Conservation (phyloP, 2,329 filamentous ascomycete genomes). For the Phaeosphaeriaceae sp. region DNA sequence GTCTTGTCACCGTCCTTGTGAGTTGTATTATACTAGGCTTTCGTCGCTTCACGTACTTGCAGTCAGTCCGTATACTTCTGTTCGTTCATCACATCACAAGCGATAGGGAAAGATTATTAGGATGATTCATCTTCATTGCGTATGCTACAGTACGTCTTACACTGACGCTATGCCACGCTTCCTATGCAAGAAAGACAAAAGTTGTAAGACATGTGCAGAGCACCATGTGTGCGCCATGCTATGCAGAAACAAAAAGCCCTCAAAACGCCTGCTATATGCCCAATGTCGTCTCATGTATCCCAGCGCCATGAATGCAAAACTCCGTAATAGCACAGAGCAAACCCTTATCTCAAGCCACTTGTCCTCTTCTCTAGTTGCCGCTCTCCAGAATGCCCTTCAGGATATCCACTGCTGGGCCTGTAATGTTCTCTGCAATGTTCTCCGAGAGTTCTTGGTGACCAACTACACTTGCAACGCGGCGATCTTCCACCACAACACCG, state of each 20-base stretch:
- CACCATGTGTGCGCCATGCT: conserved; percentile 7
- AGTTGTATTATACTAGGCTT: too few species aligned
- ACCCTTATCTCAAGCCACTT: background rate
- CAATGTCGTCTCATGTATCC: background rate
- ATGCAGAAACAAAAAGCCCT: conserved; percentile 7
- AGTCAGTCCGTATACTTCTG: too few species aligned
- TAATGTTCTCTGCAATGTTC: conserved; percentile 58
- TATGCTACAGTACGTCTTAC: conserved; percentile 1
- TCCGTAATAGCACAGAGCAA: background rate
- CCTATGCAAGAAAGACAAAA: conserved; percentile 7
- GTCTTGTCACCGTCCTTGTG: too few species aligned
- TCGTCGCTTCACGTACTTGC: too few species aligned
- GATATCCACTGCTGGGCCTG: conserved; percentile 55
- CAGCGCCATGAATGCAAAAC: conserved; percentile 1
- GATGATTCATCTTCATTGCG: background rate
- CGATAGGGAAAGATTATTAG: background rate
- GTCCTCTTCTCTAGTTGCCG: conserved; percentile 10
- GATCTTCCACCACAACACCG: conserved; percentile 70
- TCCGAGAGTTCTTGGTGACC: conserved; percentile 79
- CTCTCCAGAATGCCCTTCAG: conserved; percentile 43
- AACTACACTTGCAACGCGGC: conserved; percentile 78
- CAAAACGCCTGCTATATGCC: background rate
- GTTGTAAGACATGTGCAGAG: background rate
- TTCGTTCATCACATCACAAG: too few species aligned
- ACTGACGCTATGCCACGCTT: conserved; percentile 3